Percentiles rank a stretch among this genome's conserved stretches.
Evolutionary conservation across 768 basidiomycete genomes (phyloP).

Genomic region (Atractiella rhizophila): DNA sequence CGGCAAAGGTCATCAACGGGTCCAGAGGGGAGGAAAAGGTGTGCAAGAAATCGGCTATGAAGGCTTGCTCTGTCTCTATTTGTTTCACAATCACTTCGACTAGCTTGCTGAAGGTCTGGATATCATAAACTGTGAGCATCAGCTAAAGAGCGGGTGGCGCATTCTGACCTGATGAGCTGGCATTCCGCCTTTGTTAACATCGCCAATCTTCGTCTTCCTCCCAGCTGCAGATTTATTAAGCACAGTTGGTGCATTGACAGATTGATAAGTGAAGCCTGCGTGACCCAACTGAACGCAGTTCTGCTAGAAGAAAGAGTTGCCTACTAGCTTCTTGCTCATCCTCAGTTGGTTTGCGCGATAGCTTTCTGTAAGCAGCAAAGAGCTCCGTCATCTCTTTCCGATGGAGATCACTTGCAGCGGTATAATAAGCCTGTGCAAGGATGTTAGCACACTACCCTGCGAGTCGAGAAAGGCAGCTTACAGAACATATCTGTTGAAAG

Average conservation of each 20-base stretch:
- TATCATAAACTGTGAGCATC: neutral
- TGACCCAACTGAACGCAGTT: too few relatives aligned
- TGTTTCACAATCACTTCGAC: slow-evolving; percentile 49
- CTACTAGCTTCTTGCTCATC: slow-evolving; percentile 54
- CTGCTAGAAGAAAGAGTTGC: slow-evolving; percentile 3
- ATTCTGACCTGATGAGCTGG: slow-evolving; percentile 42
- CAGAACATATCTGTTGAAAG: slow-evolving; percentile 73
- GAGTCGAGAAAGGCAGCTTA: slow-evolving; percentile 23
- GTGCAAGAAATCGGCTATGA: slow-evolving; percentile 74
- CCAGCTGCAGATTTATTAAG: slow-evolving; percentile 16
- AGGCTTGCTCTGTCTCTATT: slow-evolving; percentile 61
- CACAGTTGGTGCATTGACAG: slow-evolving; percentile 1
- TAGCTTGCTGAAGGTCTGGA: slow-evolving; percentile 53
- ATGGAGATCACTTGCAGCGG: slow-evolving; percentile 58
- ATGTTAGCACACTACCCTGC: neutral
- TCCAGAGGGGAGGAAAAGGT: slow-evolving; percentile 27
- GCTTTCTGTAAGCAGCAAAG: slow-evolving; percentile 32
- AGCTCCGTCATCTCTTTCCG: slow-evolving; percentile 51
- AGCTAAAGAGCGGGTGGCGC: neutral
- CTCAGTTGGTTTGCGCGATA: slow-evolving; percentile 40
- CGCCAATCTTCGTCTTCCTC: slow-evolving; percentile 15
- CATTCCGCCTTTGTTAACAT: slow-evolving; percentile 31
- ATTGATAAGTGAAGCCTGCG: neutral
- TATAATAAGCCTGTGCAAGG: slow-evolving; percentile 57
- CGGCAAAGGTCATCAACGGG: slow-evolving; percentile 52